Evolutionary conservation across 2,329 filamentous ascomycete species (phyloP).

Genomic region (Colletotrichum spinosum): DNA sequence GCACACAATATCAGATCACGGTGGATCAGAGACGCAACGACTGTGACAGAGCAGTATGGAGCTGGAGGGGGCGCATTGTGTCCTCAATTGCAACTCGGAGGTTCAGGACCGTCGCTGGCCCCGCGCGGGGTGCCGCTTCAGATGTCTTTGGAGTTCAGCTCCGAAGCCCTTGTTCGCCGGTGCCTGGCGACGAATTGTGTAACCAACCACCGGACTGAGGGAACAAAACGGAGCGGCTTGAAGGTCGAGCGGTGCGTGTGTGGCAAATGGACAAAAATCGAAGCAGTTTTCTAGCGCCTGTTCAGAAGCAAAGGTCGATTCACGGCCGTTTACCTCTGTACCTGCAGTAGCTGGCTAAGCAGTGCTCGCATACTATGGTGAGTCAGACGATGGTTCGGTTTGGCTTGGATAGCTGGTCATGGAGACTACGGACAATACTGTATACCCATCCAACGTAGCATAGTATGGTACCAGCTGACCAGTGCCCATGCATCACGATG

Average conservation of each 20-base stretch:
- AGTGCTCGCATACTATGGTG: too few relatives aligned
- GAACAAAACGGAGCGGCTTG: slow-evolving; percentile 8
- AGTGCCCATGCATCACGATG: slow-evolving; percentile 7
- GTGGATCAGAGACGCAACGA: slow-evolving; percentile 16
- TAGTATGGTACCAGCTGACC: slow-evolving; percentile 9
- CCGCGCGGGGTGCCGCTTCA: background rate
- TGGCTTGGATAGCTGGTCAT: slow-evolving; percentile 5
- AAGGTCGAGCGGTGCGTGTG: slow-evolving; percentile 16
- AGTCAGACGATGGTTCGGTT: background rate
- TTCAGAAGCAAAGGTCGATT: slow-evolving; percentile 1
- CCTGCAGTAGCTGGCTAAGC: slow-evolving; percentile 24
- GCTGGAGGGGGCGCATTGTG: slow-evolving; percentile 1
- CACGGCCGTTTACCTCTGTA: slow-evolving; percentile 14
- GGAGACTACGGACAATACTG: slow-evolving; percentile 9
- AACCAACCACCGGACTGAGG: slow-evolving; percentile 28
- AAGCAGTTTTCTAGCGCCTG: too few relatives aligned
- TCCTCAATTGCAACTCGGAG: slow-evolving; percentile 3
- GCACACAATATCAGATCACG: slow-evolving; percentile 1
- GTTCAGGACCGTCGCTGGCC: background rate
- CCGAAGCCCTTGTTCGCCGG: slow-evolving; percentile 3
- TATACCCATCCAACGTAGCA: background rate
- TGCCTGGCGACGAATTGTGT: slow-evolving; percentile 20
- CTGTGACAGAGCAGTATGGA: slow-evolving; percentile 14
- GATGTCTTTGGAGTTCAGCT: background rate
- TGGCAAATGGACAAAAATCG: slow-evolving; percentile 13